Conservation (phyloP, 805 yeast genomes). For the Candida boidinii region DNA sequence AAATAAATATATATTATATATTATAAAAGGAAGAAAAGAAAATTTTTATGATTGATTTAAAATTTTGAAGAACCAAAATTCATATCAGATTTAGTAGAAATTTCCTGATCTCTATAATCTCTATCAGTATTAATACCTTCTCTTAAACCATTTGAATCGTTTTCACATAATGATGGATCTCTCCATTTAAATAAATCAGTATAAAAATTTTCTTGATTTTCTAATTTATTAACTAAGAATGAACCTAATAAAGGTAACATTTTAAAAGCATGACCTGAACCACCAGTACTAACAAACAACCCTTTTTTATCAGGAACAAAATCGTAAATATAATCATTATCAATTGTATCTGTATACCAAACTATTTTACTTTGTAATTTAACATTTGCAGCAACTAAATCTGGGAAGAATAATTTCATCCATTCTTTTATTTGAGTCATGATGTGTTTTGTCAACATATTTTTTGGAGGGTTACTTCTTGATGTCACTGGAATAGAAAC, state of each 20-base stretch:
- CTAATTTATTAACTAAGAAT: constrained; percentile 24
- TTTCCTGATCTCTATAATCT: constrained; percentile 14
- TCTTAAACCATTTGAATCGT: constrained; percentile 22
- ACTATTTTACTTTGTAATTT: constrained; percentile 17
- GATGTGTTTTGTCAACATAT: constrained; percentile 17
- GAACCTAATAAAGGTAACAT: constrained; percentile 25
- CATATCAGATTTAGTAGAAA: constrained; percentile 6
- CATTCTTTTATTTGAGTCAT: constrained; percentile 19
- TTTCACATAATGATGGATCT: constrained; percentile 12
- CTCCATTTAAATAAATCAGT: constrained; percentile 27
- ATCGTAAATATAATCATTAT: constrained; percentile 23
- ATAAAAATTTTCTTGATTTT: constrained; percentile 22
- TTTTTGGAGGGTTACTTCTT: constrained; percentile 14
- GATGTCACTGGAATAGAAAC: constrained; percentile 25
- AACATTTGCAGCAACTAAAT: constrained; percentile 15
- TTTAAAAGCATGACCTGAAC: constrained; percentile 29
- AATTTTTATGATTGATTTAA: too few relatives aligned
- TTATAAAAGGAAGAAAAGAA: too few relatives aligned
- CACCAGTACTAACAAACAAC: constrained; percentile 25
- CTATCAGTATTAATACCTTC: constrained; percentile 14
- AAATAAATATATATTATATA: too few relatives aligned
- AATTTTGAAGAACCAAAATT: constrained; percentile 4
- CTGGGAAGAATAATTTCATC: constrained; percentile 20
- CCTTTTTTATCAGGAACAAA: constrained; percentile 23
- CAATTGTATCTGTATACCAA: constrained; percentile 27